A percentile compares a stretch with the other conserved stretches of the same genome.
Evolutionary conservation across 2,329 filamentous ascomycete genomes (phyloP).

Genomic region (Colletotrichum tanaceti): DNA sequence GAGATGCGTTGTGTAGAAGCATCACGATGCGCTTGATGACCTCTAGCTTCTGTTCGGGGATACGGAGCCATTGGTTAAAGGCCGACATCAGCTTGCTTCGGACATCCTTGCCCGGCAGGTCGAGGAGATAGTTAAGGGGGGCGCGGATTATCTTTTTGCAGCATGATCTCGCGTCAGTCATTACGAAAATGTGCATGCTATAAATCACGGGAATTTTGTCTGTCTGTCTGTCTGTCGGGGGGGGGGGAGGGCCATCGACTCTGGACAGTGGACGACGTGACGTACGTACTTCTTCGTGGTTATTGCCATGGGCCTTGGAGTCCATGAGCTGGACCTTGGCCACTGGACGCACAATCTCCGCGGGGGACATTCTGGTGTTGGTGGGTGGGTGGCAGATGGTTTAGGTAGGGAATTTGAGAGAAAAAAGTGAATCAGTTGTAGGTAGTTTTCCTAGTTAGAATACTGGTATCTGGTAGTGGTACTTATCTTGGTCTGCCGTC

Average conservation of each 20-base stretch:
- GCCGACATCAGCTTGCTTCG: slow-evolving; percentile 4
- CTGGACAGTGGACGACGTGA: background rate
- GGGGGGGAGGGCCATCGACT: background rate
- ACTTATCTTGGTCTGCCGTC: background rate
- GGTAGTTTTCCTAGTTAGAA: background rate
- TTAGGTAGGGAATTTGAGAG: too few species aligned
- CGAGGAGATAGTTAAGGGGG: background rate
- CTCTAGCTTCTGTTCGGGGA: background rate
- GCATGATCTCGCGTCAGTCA: too few species aligned
- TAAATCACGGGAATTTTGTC: too few species aligned
- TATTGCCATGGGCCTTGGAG: background rate
- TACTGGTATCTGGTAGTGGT: background rate
- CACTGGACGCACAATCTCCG: background rate
- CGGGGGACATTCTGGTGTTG: background rate
- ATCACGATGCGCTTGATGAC: background rate
- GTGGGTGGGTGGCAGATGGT: background rate
- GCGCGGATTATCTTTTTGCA: slow-evolving; percentile 3
- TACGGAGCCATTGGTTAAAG: background rate
- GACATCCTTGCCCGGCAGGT: background rate
- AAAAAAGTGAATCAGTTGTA: background rate
- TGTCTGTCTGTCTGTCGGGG: background rate
- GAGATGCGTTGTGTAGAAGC: slow-evolving; percentile 3
- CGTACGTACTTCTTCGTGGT: slow-evolving; percentile 7
- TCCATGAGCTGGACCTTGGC: background rate
- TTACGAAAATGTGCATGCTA: background rate